Evolutionary conservation across 495 filamentous ascomycete genomes (phyloP), one percentile per base, ranked within the genome.

Genomic region (Aspergillus carlsbadensis): DNA sequence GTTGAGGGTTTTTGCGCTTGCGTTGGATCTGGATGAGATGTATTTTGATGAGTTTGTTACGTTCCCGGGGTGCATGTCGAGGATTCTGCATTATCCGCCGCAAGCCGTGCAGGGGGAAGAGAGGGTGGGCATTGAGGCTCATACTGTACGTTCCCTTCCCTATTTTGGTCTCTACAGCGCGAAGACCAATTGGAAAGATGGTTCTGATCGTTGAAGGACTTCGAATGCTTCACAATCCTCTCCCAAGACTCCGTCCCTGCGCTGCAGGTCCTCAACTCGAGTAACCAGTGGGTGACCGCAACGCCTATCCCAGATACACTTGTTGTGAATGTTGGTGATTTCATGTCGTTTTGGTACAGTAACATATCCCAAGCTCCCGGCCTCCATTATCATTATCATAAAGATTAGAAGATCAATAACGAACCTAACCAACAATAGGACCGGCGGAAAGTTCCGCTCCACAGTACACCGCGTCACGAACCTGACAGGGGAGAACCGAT

Each of bases 281-380:
- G 63, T 7, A 68, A 66, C 0, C 59, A 75, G 15, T 81, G 78
- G 77, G 71, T 78, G 17, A 52, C 68, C 3, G 78, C 78, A 0
- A 58, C 64, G 6, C 78, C 77, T 1, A 73, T 75, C 34, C 67
- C 65, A 6, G 70, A 70, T 5, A 73, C 72, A 6, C 71, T 78
- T 42, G 77, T 83, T 6, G 74, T 83, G 20, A 82, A 83, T 56
- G 73, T 82, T 14, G 76, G 71, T 2, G 75, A 83, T 60, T 70
- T 74, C 50, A 52, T 82, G 29, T 65, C 70, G 33, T 64, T 75
- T 24, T 79, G 74, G 77, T 78, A 60, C 13, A 5, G 26, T 29
- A 29, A 29, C 26, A n/a, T 43, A 6, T 1, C 22, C 44, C 15
- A 0, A 3, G 36, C 29, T 13, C 3, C 17, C 26, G 17, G 14